Base-by-base conservation (phyloP, 1,284 basidiomycete species). In the Boletus semigastroideus region DNA sequence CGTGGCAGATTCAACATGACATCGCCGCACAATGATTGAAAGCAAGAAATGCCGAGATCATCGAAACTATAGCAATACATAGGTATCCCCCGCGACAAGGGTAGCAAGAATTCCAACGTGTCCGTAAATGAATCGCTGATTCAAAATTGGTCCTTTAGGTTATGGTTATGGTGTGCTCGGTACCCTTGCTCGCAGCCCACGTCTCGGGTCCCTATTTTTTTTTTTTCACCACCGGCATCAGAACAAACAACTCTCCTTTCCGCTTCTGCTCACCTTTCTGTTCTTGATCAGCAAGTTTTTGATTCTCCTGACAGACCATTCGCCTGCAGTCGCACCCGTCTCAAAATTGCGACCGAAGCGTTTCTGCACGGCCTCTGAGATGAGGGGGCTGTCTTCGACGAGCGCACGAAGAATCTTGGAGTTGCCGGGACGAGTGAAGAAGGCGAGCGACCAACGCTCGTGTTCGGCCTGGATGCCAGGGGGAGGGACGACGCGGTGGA, bases 341-440 rank as follows among this genome's bases (percentile, higher is more conserved):
- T 73, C 60, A 51, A 67, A 77, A 44, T 69, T 63, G 27, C 65
- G 64, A n/a, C 63, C 64, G 1, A 67, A 63, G 11, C 65, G 63
- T 31, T 63, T 59, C 28, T 61, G 61, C 9, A 74, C 72, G 5
- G 74, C 71, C 0, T 69, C 71, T 2, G 71, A 70, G 9, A 86
- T 78, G 5, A 75, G 43, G 2, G 66, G 52, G 55, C 83, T 86
- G 22, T 79, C 69, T 16, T 83, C 74, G 0, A 70, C 63, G 4
- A 83, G 68, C 2, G 82, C 75, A 17, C 72, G 72, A 37, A 83
- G 71, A 2, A 74, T 38, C 22, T 76, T 68, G 4, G 71, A 72
- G 62, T 84, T 77, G 10, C 80, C 78, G 0, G 83, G 84, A 12
- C 85, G 75, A 0, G 76, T 78, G 65, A 86, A 86, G 65, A 77